phyloP scores from a whole-genome alignment of 1,284 basidiomycete genomes.

The Violaceomyces palustris region DNA sequence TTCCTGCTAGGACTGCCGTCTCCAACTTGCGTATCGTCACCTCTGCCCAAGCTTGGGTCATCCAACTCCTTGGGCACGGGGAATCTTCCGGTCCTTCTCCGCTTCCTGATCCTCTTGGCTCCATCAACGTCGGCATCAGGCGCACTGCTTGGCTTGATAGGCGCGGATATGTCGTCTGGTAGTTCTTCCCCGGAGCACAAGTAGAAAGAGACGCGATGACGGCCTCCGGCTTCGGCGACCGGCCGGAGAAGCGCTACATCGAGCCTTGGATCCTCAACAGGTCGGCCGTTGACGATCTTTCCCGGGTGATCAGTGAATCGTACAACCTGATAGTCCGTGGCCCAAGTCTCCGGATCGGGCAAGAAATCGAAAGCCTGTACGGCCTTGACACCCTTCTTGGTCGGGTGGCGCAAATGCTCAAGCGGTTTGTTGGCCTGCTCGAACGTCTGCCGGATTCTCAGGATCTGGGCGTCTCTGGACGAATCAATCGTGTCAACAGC shows the following conservation, averaged over 20 bases:
- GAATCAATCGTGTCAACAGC: slow-evolving; percentile 31
- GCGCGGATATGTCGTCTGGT: slow-evolving; percentile 21
- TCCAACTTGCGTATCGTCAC: slow-evolving; percentile 1
- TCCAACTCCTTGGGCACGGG: slow-evolving; percentile 25
- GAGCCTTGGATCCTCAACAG: slow-evolving; percentile 37
- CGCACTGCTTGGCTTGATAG: slow-evolving; percentile 17
- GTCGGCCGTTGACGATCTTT: slow-evolving; percentile 25
- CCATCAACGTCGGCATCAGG: slow-evolving; percentile 24
- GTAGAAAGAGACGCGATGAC: slow-evolving; percentile 46
- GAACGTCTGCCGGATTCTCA: slow-evolving; percentile 46
- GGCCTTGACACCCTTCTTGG: slow-evolving; percentile 42
- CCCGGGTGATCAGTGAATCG: slow-evolving; percentile 48
- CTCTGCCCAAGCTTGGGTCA: neutral
- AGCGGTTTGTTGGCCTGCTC: slow-evolving; percentile 35
- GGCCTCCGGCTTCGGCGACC: slow-evolving; percentile 28
- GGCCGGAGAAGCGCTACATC: slow-evolving; percentile 42
- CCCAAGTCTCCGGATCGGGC: slow-evolving; percentile 51
- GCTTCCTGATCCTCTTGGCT: slow-evolving; percentile 34
- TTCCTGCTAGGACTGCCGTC: too few species aligned
- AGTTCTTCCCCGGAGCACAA: slow-evolving; percentile 38
- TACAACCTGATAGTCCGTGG: slow-evolving; percentile 47
- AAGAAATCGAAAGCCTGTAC: slow-evolving; percentile 45
- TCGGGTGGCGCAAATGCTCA: slow-evolving; percentile 35
- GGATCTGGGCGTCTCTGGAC: slow-evolving; percentile 39
- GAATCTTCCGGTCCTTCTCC: slow-evolving; percentile 37